Evolutionary conservation across 202 grass and related monocot genomes (phyloP).

Genomic region (Schoenoplectus triqueter): DNA sequence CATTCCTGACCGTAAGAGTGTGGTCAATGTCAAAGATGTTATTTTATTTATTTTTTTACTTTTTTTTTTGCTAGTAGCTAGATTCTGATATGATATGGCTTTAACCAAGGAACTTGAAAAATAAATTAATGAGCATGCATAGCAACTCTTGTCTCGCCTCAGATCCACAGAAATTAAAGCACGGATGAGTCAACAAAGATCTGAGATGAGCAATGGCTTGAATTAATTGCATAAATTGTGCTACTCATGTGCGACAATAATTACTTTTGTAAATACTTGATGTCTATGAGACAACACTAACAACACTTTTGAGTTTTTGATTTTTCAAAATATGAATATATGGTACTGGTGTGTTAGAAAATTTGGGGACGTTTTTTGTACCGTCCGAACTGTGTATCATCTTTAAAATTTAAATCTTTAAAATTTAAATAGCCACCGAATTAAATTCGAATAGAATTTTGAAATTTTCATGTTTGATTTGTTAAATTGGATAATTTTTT

Average conservation of each 20-base stretch:
- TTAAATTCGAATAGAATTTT: too few relatives aligned
- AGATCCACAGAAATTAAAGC: conserved; percentile 2
- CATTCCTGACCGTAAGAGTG: conserved; percentile 4
- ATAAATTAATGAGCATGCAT: background rate
- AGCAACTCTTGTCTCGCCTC: background rate
- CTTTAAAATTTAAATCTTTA: too few relatives aligned
- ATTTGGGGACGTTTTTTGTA: background rate
- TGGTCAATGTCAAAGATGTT: conserved; percentile 35
- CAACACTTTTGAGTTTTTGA: background rate
- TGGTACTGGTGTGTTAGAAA: background rate
- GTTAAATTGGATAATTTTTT: too few relatives aligned
- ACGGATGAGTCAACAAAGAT: conserved; percentile 33
- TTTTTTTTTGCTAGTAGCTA: background rate
- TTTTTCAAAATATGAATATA: background rate
- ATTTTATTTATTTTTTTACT: background rate
- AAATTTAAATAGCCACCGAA: too few relatives aligned
- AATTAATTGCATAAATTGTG: conserved; percentile 17
- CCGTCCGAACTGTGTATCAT: too few relatives aligned
- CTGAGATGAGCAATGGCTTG: background rate
- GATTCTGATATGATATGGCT: background rate
- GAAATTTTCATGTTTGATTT: too few relatives aligned
- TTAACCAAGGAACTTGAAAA: background rate
- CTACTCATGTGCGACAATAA: conserved; percentile 22
- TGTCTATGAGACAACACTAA: background rate
- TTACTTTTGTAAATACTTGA: background rate